Base-by-base conservation (phyloP, 768 basidiomycete species). In the Tricholoma bakamatsutake region DNA sequence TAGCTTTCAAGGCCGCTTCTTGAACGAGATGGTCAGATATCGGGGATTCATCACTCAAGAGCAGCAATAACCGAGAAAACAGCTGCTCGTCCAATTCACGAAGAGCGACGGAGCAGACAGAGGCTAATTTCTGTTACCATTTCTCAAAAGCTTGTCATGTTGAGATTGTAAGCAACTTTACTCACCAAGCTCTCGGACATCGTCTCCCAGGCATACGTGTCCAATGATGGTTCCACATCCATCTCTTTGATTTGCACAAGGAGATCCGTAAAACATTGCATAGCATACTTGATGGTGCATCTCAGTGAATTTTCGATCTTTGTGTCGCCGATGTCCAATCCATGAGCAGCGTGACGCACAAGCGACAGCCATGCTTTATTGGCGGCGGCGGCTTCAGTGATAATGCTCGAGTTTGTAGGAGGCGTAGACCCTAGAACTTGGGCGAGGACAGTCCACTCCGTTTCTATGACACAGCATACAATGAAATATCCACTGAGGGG, bases 141-240 rank as follows among this genome's bases (percentile, higher is more conserved):
- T 27, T 28, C n/a, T 33, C 48, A 45, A 15, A 11, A 37, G 12
- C 28, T 13, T 33, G 27, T 39, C 4, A 6, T 27, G 1, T 18
- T 8, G 6, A n/a, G 49, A 57, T 15, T 17, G 21, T 21, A 42
- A 43, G 24, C 4, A 11, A 9, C 37, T n/a, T 35, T 31, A 21
- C 47, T 48, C 61, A 91, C 92, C 78, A 94, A 69, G 61, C 88
- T 88, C 66, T 94, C 92, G 9, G 92, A 90, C 85, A 94, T 86
- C 0, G 92, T 93, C 66, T 94, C 92, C 86, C 87, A 93, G 51
- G 89, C 84, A 69, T 93, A 94, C n/a, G 88, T 90, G 66, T 94
- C 92, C 33, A 86, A 63, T 0, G 87, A 79, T 11, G 89, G 91
- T 57, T 90, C 87, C 3, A 76, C 73, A 12, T 92, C 90, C 83